Base-by-base conservation (phyloP, 495 filamentous ascomycete genomes). In the Neurospora hispaniola region DNA sequence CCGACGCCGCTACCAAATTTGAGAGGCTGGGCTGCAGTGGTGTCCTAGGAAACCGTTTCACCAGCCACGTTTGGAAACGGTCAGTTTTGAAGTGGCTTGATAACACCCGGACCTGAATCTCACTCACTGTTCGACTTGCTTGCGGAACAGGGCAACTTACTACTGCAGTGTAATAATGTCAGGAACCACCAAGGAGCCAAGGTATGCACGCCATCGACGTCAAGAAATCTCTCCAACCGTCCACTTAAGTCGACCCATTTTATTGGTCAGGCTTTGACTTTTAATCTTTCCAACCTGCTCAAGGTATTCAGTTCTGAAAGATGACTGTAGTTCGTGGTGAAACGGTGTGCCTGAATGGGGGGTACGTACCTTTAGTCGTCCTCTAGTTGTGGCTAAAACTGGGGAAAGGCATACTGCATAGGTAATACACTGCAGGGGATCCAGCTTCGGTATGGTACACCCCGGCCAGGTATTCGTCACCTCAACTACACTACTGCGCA, bases 21-120 rank as follows among this genome's bases (percentile, higher is more conserved):
- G 76, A 80, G 78, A 78, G 78, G 78, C 78, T 80, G 78, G 78
- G 78, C 70, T 38, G n/a, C 4, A 38, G 35, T 23, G 69, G 42
- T 66, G 7, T 66, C 54, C 54, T 66, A 62, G 54, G 27, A 62
- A 62, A 62, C 54, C 23, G 71, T 71, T 70, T 73, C 78, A 79
- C 78, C 76, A 78, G 75, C 75, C 78, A 76, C 76, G 3, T 66
- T 27, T 66, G 54, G 27, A 35, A 66, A 8, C 12, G 54, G 54
- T 8, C 23, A 38, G 35, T 38, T 38, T 59, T 66, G 54, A 38
- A 66, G 54, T 66, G 54, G 54, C 54, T 66, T 66, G 54, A 35
- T 38, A 66, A 31, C 54, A 16, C 27, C n/a, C n/a, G n/a, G n/a
- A n/a, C n/a, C 54, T 62, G 54, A 62, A 62, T 62, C 35, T 38